Base-by-base conservation (phyloP, 116 monocot genomes). In the Cymodocea nodosa region DNA sequence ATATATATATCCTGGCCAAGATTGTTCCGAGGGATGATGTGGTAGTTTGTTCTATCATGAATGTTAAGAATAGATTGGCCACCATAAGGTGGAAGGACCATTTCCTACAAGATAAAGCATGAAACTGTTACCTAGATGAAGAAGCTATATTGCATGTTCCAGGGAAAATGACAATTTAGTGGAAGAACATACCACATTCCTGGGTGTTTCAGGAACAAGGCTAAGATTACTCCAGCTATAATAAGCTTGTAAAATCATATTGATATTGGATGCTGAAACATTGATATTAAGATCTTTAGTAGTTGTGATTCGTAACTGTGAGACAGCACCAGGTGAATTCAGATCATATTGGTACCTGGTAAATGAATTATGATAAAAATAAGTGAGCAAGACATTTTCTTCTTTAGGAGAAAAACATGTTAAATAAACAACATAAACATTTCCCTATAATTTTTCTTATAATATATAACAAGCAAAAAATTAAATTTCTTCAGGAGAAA, bases 191-290 rank as follows among this genome's bases (percentile, higher is more conserved):
- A 93, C 92, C 68, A 54, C 74, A 53, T 78, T 77, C 60, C 63
- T 82, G 65, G 50, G 70, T 25, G 73, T 58, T 74, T 78, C 75
- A 73, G 81, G 72, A 67, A 77, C 69, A 25, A 68, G 68, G 64
- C 74, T 78, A 50, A 97, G 76, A 72, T 80, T 90, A 60, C 71
- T 85, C 97, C 97, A 97, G 80, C 97, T 97, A 74, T 87, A 81
- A 66, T 87, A 90, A 73, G 97, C 97, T 83, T 97, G 91, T 73
- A 85, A 78, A 56, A 97, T 64, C 87, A 88, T 81, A 62, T 97
- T 97, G 36, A 71, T 64, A 68, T 97, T 87, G 40, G 91, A 87
- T 49, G 82, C 83, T 13, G 97, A 97, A 44, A 97, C 24, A 73
- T 90, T 97, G 52, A 91, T 19, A 67, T 85, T 88, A 44, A 97